Evolutionary conservation across 83 land plant species (phyloP).

Genomic region (Picea engelmannii): DNA sequence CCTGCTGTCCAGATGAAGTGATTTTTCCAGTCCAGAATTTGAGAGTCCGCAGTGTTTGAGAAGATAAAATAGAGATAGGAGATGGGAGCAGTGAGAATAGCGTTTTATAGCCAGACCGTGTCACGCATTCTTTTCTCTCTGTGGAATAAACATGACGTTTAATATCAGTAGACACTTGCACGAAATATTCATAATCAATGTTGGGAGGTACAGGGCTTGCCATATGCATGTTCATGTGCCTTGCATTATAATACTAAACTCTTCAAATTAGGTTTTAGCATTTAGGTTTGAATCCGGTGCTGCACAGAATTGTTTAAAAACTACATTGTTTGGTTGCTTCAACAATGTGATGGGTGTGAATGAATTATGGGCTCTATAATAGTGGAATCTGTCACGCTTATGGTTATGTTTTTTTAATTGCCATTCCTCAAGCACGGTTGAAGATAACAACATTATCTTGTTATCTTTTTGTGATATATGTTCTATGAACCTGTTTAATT

Average conservation of each 20-base stretch:
- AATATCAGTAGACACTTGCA: neutral
- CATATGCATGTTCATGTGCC: neutral
- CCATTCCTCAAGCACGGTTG: neutral
- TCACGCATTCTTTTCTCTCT: neutral
- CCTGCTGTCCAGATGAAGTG: neutral
- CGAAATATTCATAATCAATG: neutral
- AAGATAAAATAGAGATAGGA: neutral
- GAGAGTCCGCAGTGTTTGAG: neutral
- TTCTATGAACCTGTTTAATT: no score
- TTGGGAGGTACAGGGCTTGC: neutral
- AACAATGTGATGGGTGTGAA: neutral
- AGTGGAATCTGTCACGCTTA: neutral
- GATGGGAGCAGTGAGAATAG: neutral
- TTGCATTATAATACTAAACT: neutral
- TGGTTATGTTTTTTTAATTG: no score
- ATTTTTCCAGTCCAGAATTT: neutral
- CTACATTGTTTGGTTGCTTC: slow-evolving; percentile 1
- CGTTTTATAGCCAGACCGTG: neutral
- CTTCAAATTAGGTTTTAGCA: neutral
- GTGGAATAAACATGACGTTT: neutral
- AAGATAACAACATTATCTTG: neutral
- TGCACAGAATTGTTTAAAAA: neutral
- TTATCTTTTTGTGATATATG: no score
- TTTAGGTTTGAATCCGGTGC: slow-evolving; percentile 11
- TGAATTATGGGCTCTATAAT: neutral